Conservation (phyloP, 768 basidiomycete genomes). For the Macrolepiota albuminosa region DNA sequence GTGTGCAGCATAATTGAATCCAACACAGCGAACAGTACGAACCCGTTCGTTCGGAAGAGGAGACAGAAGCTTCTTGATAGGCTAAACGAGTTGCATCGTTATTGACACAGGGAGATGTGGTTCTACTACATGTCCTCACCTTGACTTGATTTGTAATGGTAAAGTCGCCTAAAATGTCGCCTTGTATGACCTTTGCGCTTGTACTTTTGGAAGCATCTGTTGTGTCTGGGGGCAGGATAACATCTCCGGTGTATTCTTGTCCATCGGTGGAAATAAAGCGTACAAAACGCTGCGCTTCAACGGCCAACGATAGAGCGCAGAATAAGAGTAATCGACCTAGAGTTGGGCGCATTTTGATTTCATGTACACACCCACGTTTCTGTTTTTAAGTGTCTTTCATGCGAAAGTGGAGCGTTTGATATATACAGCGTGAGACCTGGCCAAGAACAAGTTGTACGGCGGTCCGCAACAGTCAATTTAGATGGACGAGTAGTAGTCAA, state of each 20-base stretch:
- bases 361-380: background rate
- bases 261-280: constrained; percentile 24
- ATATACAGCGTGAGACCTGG: background rate
- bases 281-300: constrained; percentile 21
- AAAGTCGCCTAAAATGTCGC: constrained; percentile 22
- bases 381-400: constrained; percentile 7
- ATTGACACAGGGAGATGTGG: background rate
- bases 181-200: constrained; percentile 20
- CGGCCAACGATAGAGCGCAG: constrained; percentile 10
- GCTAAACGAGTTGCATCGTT: constrained; percentile 6
- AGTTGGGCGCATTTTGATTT: constrained; percentile 5
- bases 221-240: constrained; percentile 17
- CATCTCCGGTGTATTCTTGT: constrained; percentile 24
- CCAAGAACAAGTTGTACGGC: background rate
- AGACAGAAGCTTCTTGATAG: constrained; percentile 21
- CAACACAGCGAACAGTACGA: constrained; percentile 24
- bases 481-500: background rate
- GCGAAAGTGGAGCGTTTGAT: constrained; percentile 4
- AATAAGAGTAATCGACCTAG: constrained; percentile 2
- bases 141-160: constrained; percentile 23
- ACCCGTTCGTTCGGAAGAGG: constrained; percentile 23
- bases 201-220: constrained; percentile 22
- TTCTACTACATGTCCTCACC: constrained; percentile 4
- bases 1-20: constrained; percentile 25
- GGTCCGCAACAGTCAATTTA: background rate